phyloP scores from a whole-genome alignment of 2,329 filamentous ascomycete genomes.

The Penicillium sp. region DNA sequence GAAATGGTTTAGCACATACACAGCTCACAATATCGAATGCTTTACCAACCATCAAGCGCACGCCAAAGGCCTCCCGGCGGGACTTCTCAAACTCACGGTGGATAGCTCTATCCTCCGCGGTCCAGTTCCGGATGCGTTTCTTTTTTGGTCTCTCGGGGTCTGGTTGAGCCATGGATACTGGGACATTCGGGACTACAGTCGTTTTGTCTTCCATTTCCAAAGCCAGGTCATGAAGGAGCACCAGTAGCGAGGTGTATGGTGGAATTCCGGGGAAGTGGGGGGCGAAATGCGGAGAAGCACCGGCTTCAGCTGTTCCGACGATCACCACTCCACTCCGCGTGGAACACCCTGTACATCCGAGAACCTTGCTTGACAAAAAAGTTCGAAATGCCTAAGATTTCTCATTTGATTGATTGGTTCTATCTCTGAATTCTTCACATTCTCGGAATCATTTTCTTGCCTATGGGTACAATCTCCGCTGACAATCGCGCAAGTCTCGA shows the following conservation, averaged over 20 bases:
- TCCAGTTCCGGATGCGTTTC: conserved; percentile 23
- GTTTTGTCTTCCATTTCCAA: not conserved
- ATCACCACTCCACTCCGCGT: not conserved
- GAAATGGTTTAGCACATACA: not conserved
- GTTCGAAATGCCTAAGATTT: too few relatives aligned
- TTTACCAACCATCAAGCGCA: conserved; percentile 34
- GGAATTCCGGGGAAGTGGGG: conserved; percentile 15
- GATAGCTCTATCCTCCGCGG: conserved; percentile 42
- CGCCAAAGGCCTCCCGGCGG: conserved; percentile 45
- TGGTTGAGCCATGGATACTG: not conserved
- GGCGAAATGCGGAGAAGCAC: conserved; percentile 11
- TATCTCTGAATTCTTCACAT: too few relatives aligned
- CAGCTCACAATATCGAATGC: not conserved
- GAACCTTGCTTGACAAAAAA: not conserved
- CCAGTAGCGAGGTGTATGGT: not conserved
- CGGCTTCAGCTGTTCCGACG: not conserved
- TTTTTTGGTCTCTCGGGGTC: conserved; percentile 8
- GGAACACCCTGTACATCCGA: not conserved
- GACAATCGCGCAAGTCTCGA: too few relatives aligned
- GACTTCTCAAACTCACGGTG: conserved; percentile 45
- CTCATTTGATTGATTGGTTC: too few relatives aligned
- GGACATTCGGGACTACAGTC: not conserved
- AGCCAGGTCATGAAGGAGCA: not conserved
- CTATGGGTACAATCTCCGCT: too few relatives aligned
- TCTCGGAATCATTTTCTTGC: too few relatives aligned